These are phyloP conservation scores for Saturnispora kantuleensis DNA, from an alignment of 805 yeast species.

Conservation along the genomic window DNA sequence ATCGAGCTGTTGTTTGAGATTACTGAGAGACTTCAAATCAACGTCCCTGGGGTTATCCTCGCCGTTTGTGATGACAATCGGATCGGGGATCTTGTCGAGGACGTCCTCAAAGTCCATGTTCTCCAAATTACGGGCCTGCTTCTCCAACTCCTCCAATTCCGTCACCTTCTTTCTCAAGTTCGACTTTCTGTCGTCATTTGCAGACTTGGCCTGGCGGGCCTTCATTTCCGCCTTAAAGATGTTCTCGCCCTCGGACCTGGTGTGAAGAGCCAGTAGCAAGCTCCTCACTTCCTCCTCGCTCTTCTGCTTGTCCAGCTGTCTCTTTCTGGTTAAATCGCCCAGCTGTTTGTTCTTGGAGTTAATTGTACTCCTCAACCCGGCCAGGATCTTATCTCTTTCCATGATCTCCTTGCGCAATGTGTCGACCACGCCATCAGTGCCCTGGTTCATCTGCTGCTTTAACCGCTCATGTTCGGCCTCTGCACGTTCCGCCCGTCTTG, in stretches of 20 bases:
- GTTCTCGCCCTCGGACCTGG: conserved; percentile 16
- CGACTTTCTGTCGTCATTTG: conserved; percentile 3
- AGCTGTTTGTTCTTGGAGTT: conserved; percentile 51
- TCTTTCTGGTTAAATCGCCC: conserved; percentile 51
- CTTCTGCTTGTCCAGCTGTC: conserved; percentile 57
- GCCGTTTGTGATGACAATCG: conserved; percentile 1
- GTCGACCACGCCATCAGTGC: conserved; percentile 65
- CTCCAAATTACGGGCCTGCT: conserved; percentile 78
- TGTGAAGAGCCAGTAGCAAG: conserved; percentile 53
- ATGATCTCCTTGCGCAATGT: conserved; percentile 49
- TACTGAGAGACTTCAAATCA: conserved; percentile 46
- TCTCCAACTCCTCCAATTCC: conserved; percentile 38
- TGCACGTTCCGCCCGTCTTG: conserved; percentile 32
- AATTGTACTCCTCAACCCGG: conserved; percentile 50
- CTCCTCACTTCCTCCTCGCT: conserved; percentile 73
- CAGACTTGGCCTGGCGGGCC: conserved; percentile 14
- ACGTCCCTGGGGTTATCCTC: conserved; percentile 27
- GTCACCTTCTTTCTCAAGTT: conserved; percentile 8
- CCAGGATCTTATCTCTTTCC: conserved; percentile 52
- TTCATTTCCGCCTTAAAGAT: conserved; percentile 18
- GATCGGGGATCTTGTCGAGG: conserved; percentile 12
- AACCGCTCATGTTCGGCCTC: conserved; percentile 32
- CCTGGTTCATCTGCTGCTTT: conserved; percentile 33
- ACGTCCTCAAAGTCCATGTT: conserved; percentile 67
- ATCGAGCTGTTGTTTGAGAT: conserved; percentile 47